Evolutionary conservation across 2,329 filamentous ascomycete genomes (phyloP).

Genomic region (Claviceps quebecensis): DNA sequence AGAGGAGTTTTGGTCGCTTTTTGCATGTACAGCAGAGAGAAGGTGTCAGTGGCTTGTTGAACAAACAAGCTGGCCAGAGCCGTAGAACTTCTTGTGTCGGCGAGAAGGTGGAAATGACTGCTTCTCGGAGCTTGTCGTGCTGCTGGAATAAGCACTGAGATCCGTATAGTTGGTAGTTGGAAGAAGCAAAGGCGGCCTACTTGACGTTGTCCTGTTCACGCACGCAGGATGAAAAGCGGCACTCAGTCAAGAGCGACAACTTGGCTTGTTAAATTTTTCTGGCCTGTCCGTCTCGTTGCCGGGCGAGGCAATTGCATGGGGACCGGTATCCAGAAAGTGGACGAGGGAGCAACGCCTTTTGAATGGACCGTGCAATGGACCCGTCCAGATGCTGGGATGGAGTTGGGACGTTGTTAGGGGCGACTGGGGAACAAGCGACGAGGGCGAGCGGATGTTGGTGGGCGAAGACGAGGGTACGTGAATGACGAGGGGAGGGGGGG

Average conservation of each 20-base stretch:
- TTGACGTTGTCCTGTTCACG: slow-evolving; percentile 2
- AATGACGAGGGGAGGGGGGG: no score
- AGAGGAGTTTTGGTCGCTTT: slow-evolving; percentile 2
- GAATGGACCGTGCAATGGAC: slow-evolving; percentile 19
- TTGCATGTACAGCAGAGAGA: neutral
- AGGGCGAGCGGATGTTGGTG: neutral
- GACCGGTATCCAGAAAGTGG: slow-evolving; percentile 15
- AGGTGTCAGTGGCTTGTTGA: slow-evolving; percentile 1
- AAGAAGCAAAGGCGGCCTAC: neutral
- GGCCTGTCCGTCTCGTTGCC: slow-evolving; percentile 8
- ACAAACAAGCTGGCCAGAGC: neutral
- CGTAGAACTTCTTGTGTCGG: neutral
- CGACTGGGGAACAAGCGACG: slow-evolving; percentile 10
- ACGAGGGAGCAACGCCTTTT: slow-evolving; percentile 27
- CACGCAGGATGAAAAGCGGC: slow-evolving; percentile 6
- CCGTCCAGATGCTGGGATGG: slow-evolving; percentile 14
- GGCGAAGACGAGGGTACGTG: no score
- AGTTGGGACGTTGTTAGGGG: slow-evolving; percentile 19
- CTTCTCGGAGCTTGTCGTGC: neutral
- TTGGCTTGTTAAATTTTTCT: slow-evolving; percentile 2
- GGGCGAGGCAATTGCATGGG: slow-evolving; percentile 16
- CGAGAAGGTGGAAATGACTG: neutral
- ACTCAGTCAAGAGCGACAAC: slow-evolving; percentile 8
- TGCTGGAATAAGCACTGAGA: neutral
- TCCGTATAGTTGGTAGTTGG: neutral